Percentiles rank a stretch among this genome's conserved stretches.
Conservation (phyloP, 2,329 filamentous ascomycete genomes). For the Aspergillus bombycis region DNA sequence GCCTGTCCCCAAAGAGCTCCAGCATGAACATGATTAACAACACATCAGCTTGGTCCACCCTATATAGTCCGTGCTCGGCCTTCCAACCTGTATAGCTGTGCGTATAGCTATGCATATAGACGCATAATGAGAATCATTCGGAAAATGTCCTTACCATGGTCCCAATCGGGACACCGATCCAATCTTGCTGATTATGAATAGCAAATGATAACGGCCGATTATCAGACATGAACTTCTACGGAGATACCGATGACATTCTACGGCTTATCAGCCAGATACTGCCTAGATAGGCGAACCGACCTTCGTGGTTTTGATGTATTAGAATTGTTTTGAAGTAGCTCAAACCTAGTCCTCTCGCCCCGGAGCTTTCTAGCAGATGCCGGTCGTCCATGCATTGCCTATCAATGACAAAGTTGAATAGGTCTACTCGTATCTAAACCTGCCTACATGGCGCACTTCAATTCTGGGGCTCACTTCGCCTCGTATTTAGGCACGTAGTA, state of each 20-base stretch:
- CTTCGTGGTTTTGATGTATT: not conserved
- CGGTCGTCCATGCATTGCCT: not conserved
- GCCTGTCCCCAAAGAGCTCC: not conserved
- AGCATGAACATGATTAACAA: constrained; percentile 14
- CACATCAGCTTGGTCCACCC: constrained; percentile 11
- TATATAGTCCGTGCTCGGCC: constrained; percentile 10
- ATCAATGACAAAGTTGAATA: not conserved
- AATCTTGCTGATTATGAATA: not conserved
- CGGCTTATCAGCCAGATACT: not conserved
- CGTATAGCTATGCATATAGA: not conserved
- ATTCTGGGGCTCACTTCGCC: not conserved
- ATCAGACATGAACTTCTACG: not conserved
- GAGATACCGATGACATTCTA: not conserved
- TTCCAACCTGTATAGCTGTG: not conserved
- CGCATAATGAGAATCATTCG: not conserved
- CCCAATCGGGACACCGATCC: not conserved
- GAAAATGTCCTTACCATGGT: not conserved
- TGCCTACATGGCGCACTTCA: not conserved
- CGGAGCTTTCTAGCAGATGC: not conserved
- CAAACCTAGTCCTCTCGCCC: not conserved
- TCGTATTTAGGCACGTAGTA: not conserved
- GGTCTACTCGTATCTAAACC: not conserved
- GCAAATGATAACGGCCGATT: not conserved
- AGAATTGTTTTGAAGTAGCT: not conserved
- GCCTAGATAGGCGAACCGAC: not conserved